Evolutionary conservation across 441 rosid species (phyloP).

Genomic region (Bruguiera hainesii): DNA sequence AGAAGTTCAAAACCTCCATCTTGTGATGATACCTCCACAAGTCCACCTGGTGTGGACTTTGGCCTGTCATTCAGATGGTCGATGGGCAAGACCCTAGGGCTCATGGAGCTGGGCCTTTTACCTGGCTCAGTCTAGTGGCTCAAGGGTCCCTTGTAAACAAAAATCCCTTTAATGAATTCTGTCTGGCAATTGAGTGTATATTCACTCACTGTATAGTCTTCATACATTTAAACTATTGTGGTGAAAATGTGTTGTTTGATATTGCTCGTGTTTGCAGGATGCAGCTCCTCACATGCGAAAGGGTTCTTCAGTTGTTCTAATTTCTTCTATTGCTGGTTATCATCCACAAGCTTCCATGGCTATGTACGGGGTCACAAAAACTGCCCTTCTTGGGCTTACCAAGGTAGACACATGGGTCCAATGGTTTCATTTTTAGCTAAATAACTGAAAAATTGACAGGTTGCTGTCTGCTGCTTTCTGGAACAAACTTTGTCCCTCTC

Average conservation of each 20-base stretch:
- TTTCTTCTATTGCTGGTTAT: conserved; percentile 74
- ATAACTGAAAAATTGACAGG: background rate
- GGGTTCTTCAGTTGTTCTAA: conserved; percentile 73
- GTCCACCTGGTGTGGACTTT: no score
- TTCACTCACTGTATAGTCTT: background rate
- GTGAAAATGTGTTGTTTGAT: background rate
- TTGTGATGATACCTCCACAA: no score
- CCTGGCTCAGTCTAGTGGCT: no score
- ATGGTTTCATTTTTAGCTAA: background rate
- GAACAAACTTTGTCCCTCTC: background rate
- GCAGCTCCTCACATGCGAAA: conserved; percentile 69
- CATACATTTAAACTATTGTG: background rate
- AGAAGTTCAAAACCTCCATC: background rate
- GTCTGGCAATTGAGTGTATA: background rate
- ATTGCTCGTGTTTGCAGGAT: conserved; percentile 40
- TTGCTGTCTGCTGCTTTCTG: background rate
- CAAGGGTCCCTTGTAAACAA: no score
- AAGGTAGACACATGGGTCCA: conserved; percentile 43
- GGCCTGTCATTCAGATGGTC: no score
- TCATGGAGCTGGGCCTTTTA: no score
- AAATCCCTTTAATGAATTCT: no score
- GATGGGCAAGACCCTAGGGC: no score
- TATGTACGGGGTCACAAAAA: conserved; percentile 96
- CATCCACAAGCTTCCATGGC: conserved; percentile 56
- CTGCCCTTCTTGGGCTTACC: conserved; percentile 85